Evolutionary conservation across 768 basidiomycete genomes (phyloP).

Genomic region (Kockovaella imperatae): DNA sequence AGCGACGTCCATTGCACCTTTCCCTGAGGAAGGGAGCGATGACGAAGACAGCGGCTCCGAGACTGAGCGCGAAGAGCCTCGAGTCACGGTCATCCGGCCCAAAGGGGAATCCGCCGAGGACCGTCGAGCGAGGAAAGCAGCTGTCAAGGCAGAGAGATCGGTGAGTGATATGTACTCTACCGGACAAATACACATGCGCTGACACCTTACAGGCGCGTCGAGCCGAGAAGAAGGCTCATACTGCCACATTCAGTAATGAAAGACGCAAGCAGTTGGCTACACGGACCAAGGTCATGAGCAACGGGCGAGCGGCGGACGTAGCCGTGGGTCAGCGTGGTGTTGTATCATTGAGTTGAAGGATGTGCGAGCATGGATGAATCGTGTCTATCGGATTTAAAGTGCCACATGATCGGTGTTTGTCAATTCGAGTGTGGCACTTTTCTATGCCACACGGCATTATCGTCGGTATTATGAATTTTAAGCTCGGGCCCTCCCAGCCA

Average conservation of each 20-base stretch:
- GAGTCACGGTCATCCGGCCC: constrained; percentile 58
- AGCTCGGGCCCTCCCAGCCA: not conserved
- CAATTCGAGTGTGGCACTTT: not conserved
- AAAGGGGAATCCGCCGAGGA: constrained; percentile 60
- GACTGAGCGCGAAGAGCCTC: constrained; percentile 38
- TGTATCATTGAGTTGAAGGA: constrained; percentile 21
- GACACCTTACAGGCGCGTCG: constrained; percentile 39
- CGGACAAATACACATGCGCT: not conserved
- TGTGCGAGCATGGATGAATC: not conserved
- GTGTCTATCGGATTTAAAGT: constrained; percentile 11
- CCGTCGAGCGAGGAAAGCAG: constrained; percentile 48
- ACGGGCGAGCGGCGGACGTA: constrained; percentile 42
- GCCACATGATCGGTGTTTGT: constrained; percentile 7
- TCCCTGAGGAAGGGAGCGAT: constrained; percentile 46
- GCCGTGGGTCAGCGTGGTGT: constrained; percentile 26
- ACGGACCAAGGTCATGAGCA: constrained; percentile 39
- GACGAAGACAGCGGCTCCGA: constrained; percentile 37
- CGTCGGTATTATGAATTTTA: constrained; percentile 1
- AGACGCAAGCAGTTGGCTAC: constrained; percentile 45
- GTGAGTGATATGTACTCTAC: constrained; percentile 15
- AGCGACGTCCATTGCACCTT: constrained; percentile 66
- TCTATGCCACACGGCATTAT: constrained; percentile 4
- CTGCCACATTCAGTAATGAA: constrained; percentile 47
- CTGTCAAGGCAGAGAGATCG: constrained; percentile 48
- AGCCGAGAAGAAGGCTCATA: constrained; percentile 48